Percentiles rank a stretch among this genome's conserved stretches.
These are phyloP conservation scores for Ogataea nakhonphanomensis DNA, from an alignment of 805 yeast genomes.

Conservation along the genomic window DNA sequence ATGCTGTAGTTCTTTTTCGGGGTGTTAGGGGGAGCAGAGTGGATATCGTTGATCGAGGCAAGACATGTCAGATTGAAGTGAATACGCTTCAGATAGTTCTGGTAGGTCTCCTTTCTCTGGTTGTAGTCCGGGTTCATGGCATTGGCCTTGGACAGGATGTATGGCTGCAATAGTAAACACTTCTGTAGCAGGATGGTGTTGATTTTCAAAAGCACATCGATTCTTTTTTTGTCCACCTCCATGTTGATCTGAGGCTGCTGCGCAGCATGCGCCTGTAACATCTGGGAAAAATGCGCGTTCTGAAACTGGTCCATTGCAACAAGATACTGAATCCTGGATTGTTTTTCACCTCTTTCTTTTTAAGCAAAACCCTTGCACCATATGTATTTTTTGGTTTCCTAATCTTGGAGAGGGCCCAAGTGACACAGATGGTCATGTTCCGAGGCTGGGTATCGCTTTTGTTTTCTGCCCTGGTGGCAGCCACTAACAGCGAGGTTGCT, in stretches of 20 bases:
- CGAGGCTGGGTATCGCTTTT: neutral
- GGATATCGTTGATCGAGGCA: constrained; percentile 37
- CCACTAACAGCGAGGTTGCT: constrained; percentile 1
- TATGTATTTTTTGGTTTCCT: neutral
- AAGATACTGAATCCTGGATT: neutral
- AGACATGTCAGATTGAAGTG: constrained; percentile 36
- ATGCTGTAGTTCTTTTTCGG: constrained; percentile 29
- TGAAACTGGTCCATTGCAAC: constrained; percentile 8
- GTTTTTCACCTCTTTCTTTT: neutral
- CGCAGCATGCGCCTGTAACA: constrained; percentile 27
- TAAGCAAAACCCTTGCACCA: constrained; percentile 2
- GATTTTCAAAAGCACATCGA: constrained; percentile 34
- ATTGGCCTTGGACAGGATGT: constrained; percentile 23
- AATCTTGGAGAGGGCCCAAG: no score
- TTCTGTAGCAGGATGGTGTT: constrained; percentile 33
- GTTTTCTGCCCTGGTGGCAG: neutral
- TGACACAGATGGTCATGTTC: no score
- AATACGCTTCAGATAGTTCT: constrained; percentile 34
- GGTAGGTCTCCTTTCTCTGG: constrained; percentile 30
- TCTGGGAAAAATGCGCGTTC: constrained; percentile 6
- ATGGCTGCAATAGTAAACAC: constrained; percentile 30
- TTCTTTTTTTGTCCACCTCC: constrained; percentile 33
- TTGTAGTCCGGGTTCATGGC: constrained; percentile 20
- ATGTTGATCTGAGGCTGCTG: constrained; percentile 29
- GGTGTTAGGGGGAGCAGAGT: constrained; percentile 27